A percentile compares a stretch with the other conserved stretches of the same genome.
These are phyloP conservation scores for Pseudonectria buxi DNA, from an alignment of 2,329 filamentous ascomycete genomes.

Conservation along the genomic window DNA sequence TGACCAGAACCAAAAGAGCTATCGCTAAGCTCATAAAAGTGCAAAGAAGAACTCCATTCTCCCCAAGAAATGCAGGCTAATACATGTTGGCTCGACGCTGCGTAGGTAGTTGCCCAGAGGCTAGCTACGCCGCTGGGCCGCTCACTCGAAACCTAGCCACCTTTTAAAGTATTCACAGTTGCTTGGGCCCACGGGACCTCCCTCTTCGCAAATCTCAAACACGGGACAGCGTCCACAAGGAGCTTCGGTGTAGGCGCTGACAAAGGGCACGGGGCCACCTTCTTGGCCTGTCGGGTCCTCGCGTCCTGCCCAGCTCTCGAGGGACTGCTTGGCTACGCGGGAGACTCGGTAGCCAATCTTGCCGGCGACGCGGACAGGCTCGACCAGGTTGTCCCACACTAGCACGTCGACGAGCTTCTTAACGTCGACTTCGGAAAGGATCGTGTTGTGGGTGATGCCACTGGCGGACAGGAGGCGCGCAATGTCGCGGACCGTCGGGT, in stretches of 20 bases:
- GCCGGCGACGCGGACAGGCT: conserved; percentile 49
- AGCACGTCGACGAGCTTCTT: conserved; percentile 82
- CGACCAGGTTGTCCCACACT: conserved; percentile 78
- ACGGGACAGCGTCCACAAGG: conserved; percentile 91
- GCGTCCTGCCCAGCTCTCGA: conserved; percentile 33
- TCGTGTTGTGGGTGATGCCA: conserved; percentile 66
- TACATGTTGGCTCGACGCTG: not conserved
- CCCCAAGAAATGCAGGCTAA: conserved; percentile 2
- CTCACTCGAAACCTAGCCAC: conserved; percentile 60
- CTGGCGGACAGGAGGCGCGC: conserved; percentile 64
- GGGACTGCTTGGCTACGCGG: conserved; percentile 40
- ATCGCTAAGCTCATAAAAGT: conserved; percentile 8
- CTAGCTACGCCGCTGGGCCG: not conserved
- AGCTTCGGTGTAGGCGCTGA: conserved; percentile 77
- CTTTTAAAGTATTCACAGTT: conserved; percentile 88
- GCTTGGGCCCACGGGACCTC: conserved; percentile 80
- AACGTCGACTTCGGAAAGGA: conserved; percentile 66
- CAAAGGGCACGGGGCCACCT: conserved; percentile 36
- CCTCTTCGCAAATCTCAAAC: conserved; percentile 85
- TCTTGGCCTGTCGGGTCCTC: conserved; percentile 30
- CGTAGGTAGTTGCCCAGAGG: not conserved
- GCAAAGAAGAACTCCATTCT: conserved; percentile 15
- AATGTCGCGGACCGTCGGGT: conserved; percentile 75
- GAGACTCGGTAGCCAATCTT: conserved; percentile 47
- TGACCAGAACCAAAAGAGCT: conserved; percentile 12